Percentiles rank a stretch among this genome's conserved stretches.
These are phyloP conservation scores for Viola odorata DNA, from an alignment of 345 rosid genomes.

Conservation along the genomic window DNA sequence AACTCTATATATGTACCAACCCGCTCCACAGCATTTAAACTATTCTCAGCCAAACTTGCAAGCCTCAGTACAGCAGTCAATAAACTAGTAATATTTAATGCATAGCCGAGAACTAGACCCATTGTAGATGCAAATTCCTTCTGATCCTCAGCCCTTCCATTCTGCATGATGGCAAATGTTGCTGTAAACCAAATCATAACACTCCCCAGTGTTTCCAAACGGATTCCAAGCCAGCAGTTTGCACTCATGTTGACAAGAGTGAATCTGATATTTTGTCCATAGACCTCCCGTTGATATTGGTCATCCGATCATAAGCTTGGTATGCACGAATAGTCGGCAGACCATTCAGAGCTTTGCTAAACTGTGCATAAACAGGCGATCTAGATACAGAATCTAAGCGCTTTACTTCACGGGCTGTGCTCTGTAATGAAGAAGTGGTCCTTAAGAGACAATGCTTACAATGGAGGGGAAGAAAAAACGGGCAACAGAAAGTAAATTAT, in stretches of 20 bases:
- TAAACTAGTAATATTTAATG: slow-evolving; percentile 76
- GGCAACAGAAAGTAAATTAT: too few species aligned
- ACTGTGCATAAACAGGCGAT: background rate
- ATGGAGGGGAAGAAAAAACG: too few species aligned
- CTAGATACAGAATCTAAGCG: background rate
- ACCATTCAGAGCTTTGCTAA: background rate
- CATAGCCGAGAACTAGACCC: slow-evolving; percentile 98
- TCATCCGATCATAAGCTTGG: background rate
- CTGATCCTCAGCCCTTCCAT: slow-evolving; percentile 81
- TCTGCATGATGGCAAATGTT: slow-evolving; percentile 97
- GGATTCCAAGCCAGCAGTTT: background rate
- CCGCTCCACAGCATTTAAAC: slow-evolving; percentile 94
- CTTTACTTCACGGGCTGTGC: background rate
- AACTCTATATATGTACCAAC: slow-evolving; percentile 80
- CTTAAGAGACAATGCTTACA: background rate
- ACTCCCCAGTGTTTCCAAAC: background rate
- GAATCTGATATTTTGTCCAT: background rate
- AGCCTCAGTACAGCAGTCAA: slow-evolving; percentile 88
- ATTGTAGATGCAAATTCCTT: slow-evolving; percentile 88
- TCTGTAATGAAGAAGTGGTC: slow-evolving; percentile 14
- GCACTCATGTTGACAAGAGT: background rate
- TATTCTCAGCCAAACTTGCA: slow-evolving; percentile 97
- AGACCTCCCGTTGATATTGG: background rate
- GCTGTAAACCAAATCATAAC: slow-evolving; percentile 66
- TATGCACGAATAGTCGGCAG: background rate